phyloP scores from a whole-genome alignment of 345 rosid genomes.

The Alliaria petiolata region DNA sequence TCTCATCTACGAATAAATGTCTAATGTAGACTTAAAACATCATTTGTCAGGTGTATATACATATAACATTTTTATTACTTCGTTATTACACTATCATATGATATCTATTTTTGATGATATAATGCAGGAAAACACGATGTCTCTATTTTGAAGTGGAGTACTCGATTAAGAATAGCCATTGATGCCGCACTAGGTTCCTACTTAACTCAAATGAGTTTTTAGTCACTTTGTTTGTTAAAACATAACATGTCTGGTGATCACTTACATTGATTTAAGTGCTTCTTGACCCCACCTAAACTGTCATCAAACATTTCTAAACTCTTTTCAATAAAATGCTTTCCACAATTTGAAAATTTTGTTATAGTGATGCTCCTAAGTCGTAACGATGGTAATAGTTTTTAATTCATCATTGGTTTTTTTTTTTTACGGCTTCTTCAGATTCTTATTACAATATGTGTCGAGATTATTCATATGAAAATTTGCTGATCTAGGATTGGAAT shows the following conservation, averaged over 20 bases:
- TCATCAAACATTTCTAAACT: background rate
- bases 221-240: background rate
- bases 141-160: constrained; percentile 28
- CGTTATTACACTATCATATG: background rate
- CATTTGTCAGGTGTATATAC: constrained; percentile 11
- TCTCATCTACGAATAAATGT: constrained; percentile 44
- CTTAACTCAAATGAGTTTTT: background rate
- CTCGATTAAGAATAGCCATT: constrained; percentile 37
- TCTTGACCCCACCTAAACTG: background rate
- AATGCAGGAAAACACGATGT: background rate
- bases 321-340: background rate
- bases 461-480: background rate
- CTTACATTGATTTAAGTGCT: too few relatives aligned
- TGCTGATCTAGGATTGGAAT: constrained; percentile 13
- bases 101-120: background rate
- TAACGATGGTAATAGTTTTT: too few relatives aligned
- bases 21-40: constrained; percentile 23
- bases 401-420: background rate
- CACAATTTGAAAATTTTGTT: too few relatives aligned
- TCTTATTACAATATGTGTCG: background rate
- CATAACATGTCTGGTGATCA: background rate
- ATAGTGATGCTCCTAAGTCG: too few relatives aligned
- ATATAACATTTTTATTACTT: background rate
- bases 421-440: too few relatives aligned
- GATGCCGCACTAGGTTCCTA: constrained; percentile 25